phyloP scores from a whole-genome alignment of 2,329 filamentous ascomycete genomes.

The Aspergillus caelatus region DNA sequence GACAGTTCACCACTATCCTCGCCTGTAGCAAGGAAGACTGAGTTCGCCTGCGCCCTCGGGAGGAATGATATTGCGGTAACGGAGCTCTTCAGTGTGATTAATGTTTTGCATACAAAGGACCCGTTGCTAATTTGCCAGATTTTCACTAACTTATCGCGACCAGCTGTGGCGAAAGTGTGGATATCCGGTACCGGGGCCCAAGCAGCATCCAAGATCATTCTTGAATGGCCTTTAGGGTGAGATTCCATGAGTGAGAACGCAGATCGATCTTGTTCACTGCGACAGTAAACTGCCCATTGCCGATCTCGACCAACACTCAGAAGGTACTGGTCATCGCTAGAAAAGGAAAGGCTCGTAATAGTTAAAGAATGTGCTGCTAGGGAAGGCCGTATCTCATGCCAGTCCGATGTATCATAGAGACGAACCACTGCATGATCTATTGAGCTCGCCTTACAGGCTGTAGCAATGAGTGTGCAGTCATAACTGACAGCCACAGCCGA shows the following conservation, averaged over 20 bases:
- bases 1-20: slow-evolving; percentile 52
- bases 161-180: slow-evolving; percentile 78
- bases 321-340: slow-evolving; percentile 70
- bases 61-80: slow-evolving; percentile 75
- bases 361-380: slow-evolving; percentile 86
- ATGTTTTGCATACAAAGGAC: slow-evolving; percentile 56
- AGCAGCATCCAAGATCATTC: slow-evolving; percentile 88
- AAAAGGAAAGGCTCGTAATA: slow-evolving; percentile 80
- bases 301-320: slow-evolving; percentile 90
- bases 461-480: slow-evolving; percentile 77
- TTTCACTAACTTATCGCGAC: slow-evolving; percentile 83
- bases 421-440: slow-evolving; percentile 93
- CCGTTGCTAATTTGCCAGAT: slow-evolving; percentile 60
- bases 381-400: slow-evolving; percentile 84
- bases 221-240: slow-evolving; percentile 81
- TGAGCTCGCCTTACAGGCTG: slow-evolving; percentile 89
- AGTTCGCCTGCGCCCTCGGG: slow-evolving; percentile 29
- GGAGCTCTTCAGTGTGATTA: slow-evolving; percentile 59
- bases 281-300: slow-evolving; percentile 82
- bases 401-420: slow-evolving; percentile 81
- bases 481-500: slow-evolving; percentile 80
- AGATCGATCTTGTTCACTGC: slow-evolving; percentile 41
- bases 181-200: slow-evolving; percentile 66
- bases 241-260: slow-evolving; percentile 63
- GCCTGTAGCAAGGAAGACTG: slow-evolving; percentile 47